Conservation (phyloP, 495 filamentous ascomycete genomes). For the Penicillium soppii region DNA sequence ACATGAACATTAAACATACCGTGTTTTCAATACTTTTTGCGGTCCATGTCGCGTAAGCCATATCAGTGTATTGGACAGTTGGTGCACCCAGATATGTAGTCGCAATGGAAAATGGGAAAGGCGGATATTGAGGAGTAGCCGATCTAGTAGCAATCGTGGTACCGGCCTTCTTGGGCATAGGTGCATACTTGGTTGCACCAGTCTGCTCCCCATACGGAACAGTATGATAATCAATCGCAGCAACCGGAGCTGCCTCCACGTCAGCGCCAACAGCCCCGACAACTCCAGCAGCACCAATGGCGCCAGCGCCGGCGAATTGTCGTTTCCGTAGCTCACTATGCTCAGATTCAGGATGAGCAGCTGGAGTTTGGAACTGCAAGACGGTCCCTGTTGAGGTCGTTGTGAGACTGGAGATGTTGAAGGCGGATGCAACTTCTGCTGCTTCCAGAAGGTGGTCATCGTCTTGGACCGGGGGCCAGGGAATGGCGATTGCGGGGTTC, state of each 20-base stretch:
- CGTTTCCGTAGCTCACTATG: slow-evolving; percentile 33
- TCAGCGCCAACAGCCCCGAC: too few relatives aligned
- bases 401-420: slow-evolving; percentile 2
- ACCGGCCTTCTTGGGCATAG: slow-evolving; percentile 66
- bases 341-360: slow-evolving; percentile 5
- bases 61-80: slow-evolving; percentile 60
- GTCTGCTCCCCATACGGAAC: slow-evolving; percentile 63
- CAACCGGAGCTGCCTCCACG: background rate
- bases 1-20: slow-evolving; percentile 41
- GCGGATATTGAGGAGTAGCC: slow-evolving; percentile 57
- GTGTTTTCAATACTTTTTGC: slow-evolving; percentile 61
- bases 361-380: slow-evolving; percentile 18
- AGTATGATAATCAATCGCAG: slow-evolving; percentile 32
- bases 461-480: slow-evolving; percentile 4
- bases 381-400: slow-evolving; percentile 5
- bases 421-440: slow-evolving; percentile 2
- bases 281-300: background rate
- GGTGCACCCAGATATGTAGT: slow-evolving; percentile 55
- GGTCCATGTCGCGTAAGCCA: slow-evolving; percentile 55
- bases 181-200: slow-evolving; percentile 66
- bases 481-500: slow-evolving; percentile 44
- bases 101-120: slow-evolving; percentile 59
- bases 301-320: slow-evolving; percentile 12
- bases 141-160: slow-evolving; percentile 62
- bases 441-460: slow-evolving; percentile 12